Base-by-base conservation (phyloP, 306 rosid species). In the Cucurbita maxima region DNA sequence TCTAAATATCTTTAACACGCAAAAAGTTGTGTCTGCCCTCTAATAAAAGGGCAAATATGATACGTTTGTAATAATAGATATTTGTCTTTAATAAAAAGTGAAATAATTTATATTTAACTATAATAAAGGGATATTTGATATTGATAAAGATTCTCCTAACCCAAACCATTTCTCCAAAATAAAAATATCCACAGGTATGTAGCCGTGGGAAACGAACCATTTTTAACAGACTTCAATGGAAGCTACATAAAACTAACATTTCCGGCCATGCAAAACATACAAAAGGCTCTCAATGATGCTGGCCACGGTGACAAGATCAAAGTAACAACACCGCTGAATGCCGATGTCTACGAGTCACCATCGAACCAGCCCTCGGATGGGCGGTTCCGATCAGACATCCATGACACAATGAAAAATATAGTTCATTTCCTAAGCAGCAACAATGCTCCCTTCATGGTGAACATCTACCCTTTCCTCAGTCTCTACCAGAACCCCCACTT, bases 181-280 rank as follows among this genome's bases (percentile, higher is more conserved):
- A 3, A 11, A 43, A 19, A 11, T 53, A 53, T 40, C 55, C 64
- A 63, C 51, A 92, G 96, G 76, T 85, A 92, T 13, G 81, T 87
- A 9, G 88, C 84, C 0, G 98, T 92, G 54, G 96, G 98, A 30
- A 90, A 90, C 37, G 98, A 92, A 25, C 83, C 98, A 0, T 92
- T 88, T 73, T 79, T 92, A 73, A 14, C 59, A 34, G 82, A 85
- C 60, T 90, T 80, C 81, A 85, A 88, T 10, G 91, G 88, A 3
- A 75, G 79, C 8, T 84, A 4, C 16, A 0, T 61, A 2, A 47
- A 72, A n/a, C 11, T 20, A 1, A 84, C 89, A 75, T 78, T 73
- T 25, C 98, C 98, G 20, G 96, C 98, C 22, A 68, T 92, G 82
- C 3, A 83, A 79, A 87, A 92, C 74, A 70, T 92, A 79, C 96